phyloP scores from a whole-genome alignment of 2,329 filamentous ascomycete genomes.

The Microcyclosporella mali region DNA sequence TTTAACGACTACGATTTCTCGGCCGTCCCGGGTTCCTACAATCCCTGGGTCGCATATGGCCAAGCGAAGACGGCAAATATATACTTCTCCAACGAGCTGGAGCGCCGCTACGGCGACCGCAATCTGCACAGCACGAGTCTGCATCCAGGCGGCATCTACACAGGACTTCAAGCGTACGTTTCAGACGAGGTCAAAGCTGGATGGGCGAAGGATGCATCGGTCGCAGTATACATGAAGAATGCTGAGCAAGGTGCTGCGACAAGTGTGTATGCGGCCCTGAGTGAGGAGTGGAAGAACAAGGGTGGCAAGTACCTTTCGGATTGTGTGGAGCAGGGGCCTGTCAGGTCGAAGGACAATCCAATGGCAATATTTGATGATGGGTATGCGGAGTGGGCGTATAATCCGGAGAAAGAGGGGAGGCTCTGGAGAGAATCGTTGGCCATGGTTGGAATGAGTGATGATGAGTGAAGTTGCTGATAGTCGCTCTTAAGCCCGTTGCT shows the following conservation, averaged over 20 bases:
- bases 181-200: too few relatives aligned
- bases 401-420: slow-evolving; percentile 34
- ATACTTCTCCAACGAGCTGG: slow-evolving; percentile 48
- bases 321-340: slow-evolving; percentile 32
- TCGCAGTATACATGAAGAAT: slow-evolving; percentile 13
- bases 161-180: slow-evolving; percentile 12
- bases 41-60: slow-evolving; percentile 14
- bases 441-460: slow-evolving; percentile 11
- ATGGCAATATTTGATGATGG: slow-evolving; percentile 24
- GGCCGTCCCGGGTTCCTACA: slow-evolving; percentile 19
- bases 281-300: slow-evolving; percentile 27
- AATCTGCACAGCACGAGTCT: slow-evolving; percentile 39
- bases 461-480: not conserved
- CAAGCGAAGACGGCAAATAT: slow-evolving; percentile 33
- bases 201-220: too few relatives aligned
- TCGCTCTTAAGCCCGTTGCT: slow-evolving; percentile 1
- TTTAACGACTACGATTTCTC: slow-evolving; percentile 35
- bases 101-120: slow-evolving; percentile 41
- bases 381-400: slow-evolving; percentile 34
- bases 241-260: slow-evolving; percentile 45
- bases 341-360: slow-evolving; percentile 18
- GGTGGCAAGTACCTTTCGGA: slow-evolving; percentile 39
- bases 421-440: slow-evolving; percentile 35
- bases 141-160: slow-evolving; percentile 43
- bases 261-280: slow-evolving; percentile 39